Base-by-base conservation (phyloP, 192 early-diverging fungal genomes). In the Umbelopsis ramanniana region DNA sequence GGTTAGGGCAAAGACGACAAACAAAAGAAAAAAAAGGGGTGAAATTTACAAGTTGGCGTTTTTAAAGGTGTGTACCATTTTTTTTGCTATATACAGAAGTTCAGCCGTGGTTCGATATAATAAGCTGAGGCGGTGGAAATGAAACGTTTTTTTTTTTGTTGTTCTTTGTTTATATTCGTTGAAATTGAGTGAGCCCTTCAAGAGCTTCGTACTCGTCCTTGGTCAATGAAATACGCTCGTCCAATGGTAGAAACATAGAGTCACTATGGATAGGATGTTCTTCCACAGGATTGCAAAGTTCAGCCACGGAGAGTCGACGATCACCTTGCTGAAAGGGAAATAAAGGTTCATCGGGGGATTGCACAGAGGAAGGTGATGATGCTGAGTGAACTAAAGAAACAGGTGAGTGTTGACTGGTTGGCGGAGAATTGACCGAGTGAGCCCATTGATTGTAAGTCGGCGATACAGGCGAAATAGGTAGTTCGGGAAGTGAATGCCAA, bases 251-350 rank as follows among this genome's bases (percentile, higher is more conserved):
- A 19, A 63, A 63, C 57, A 63, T 37, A 17, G 57, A 29, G 17
- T 19, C 6, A 17, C 15, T 24, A 7, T 37, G 11, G 26, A 26
- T 19, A 33, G 57, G 73, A 12, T 38, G n/a, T 66, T 66, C 33
- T 17, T 72, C 57, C 0, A 74, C 45, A 15, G 71, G 78, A 21
- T 80, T 73, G 38, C 78, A 80, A 24, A 80, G 24, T 47, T 76
- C 71, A 37, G 71, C 78, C 12, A 76, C 46, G 2, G 74, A 80
- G 6, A 80, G 43, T 38, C 72, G 55, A 57, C 73, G 69, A 21
- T 75, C 46, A 19, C 2, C 66, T 17, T 50, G 48, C 15, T 17
- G 37, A 37, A 26, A 26, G 26, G 71, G 43, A 48, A 24, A 37
- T 10, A 72, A 33, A 6, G 48, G 66, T 22, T 74, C 73, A 37